Conservation (phyloP, 2,329 filamentous ascomycete genomes). For the Chrysosporium queenslandicum region DNA sequence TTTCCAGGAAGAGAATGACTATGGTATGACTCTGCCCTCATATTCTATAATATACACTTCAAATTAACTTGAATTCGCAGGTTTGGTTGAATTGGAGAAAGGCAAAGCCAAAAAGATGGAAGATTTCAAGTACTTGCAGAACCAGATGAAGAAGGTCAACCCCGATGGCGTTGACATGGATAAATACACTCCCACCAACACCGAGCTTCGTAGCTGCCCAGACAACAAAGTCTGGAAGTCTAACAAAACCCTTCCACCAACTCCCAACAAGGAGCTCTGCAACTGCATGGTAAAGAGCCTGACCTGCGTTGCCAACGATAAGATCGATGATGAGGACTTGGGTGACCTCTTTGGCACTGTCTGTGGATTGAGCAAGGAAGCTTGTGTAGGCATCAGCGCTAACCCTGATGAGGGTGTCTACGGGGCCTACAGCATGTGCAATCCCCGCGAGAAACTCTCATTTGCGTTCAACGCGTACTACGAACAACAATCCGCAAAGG, state of each 20-base stretch:
- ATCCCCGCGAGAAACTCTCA: slow-evolving; percentile 33
- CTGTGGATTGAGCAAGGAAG: slow-evolving; percentile 30
- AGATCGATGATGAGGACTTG: slow-evolving; percentile 50
- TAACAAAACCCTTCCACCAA: slow-evolving; percentile 60
- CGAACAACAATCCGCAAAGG: slow-evolving; percentile 27
- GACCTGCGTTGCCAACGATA: slow-evolving; percentile 55
- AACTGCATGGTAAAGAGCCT: slow-evolving; percentile 71
- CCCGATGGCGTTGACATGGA: slow-evolving; percentile 56
- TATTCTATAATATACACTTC: not conserved
- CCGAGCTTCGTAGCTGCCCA: slow-evolving; percentile 60
- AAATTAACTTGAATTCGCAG: slow-evolving; percentile 19
- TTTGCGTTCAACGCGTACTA: slow-evolving; percentile 40
- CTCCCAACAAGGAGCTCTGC: slow-evolving; percentile 70
- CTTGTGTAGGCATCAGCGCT: slow-evolving; percentile 32
- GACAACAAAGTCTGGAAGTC: slow-evolving; percentile 58
- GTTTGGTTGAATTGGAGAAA: slow-evolving; percentile 51
- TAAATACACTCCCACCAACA: slow-evolving; percentile 66
- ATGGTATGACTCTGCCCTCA: slow-evolving; percentile 45
- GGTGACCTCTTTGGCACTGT: slow-evolving; percentile 54
- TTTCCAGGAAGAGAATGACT: slow-evolving; percentile 84
- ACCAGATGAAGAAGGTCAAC: slow-evolving; percentile 56
- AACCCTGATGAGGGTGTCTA: slow-evolving; percentile 36
- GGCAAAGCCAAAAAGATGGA: slow-evolving; percentile 54
- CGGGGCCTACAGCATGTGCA: slow-evolving; percentile 41
- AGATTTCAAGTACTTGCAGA: slow-evolving; percentile 65